Conservation (phyloP, 75 land plant genomes). For the Cupressus sempervirens region DNA sequence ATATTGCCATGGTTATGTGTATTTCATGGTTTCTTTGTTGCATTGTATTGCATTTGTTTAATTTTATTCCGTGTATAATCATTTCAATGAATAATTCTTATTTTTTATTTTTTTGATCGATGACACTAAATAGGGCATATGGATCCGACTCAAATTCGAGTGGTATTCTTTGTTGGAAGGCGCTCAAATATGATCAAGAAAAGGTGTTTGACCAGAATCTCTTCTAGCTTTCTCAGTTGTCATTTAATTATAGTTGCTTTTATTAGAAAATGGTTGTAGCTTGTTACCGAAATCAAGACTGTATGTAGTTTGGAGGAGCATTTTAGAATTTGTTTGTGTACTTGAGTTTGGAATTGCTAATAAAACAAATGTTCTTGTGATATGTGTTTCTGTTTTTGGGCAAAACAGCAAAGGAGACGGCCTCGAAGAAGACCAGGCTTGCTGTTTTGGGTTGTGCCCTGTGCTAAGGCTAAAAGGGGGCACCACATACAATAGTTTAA, state of each 20-base stretch:
- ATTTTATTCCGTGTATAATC: not conserved
- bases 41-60: not conserved
- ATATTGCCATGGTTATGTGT: not conserved
- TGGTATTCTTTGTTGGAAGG: slow-evolving; percentile 8
- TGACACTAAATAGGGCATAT: slow-evolving; percentile 7
- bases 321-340: not conserved
- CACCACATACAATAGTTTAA: not conserved
- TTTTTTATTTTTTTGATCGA: not conserved
- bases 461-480: slow-evolving; percentile 12
- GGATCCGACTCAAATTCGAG: slow-evolving; percentile 4
- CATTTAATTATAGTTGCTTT: not conserved
- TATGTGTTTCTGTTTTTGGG: not conserved
- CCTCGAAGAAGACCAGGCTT: not conserved
- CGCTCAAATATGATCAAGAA: slow-evolving; percentile 1
- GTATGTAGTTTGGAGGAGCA: not conserved
- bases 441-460: slow-evolving; percentile 8
- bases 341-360: not conserved
- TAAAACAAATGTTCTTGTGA: not conserved
- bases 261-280: not conserved
- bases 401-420: not conserved
- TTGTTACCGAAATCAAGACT: not conserved
- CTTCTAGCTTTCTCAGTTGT: not conserved
- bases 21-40: not conserved
- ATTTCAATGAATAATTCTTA: not conserved
- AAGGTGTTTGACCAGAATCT: slow-evolving; percentile 5